These are phyloP conservation scores for Ganoderma leucocontextum DNA, from an alignment of 1,284 basidiomycete genomes.

Conservation along the genomic window DNA sequence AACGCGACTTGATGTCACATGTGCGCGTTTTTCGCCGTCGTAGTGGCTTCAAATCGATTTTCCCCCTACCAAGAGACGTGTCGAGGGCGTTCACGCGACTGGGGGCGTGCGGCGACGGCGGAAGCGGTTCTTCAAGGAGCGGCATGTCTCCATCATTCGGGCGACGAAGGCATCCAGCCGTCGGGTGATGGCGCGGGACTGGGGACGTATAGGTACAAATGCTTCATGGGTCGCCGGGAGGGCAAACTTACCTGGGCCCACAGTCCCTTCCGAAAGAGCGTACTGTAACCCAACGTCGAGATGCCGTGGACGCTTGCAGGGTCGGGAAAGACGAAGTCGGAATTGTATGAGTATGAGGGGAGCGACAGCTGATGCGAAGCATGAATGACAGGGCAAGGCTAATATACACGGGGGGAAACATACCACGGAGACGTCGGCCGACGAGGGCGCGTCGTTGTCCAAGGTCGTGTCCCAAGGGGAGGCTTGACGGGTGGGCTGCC, in stretches of 20 bases:
- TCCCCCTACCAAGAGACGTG: not conserved
- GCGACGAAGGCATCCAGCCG: constrained; percentile 19
- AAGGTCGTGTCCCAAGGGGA: not conserved
- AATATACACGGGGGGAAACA: not conserved
- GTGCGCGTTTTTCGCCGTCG: not conserved
- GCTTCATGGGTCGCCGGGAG: not conserved
- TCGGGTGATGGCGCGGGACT: constrained; percentile 22
- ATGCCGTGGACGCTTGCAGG: constrained; percentile 13
- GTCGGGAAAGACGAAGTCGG: constrained; percentile 22
- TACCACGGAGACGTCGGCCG: constrained; percentile 17
- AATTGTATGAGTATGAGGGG: constrained; percentile 15
- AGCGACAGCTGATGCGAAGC: constrained; percentile 7
- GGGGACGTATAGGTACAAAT: not conserved
- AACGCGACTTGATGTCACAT: not conserved
- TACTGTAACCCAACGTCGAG: constrained; percentile 27
- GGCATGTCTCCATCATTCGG: not conserved
- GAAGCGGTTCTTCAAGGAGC: not conserved
- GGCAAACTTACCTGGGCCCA: constrained; percentile 23
- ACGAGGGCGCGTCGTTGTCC: constrained; percentile 16
- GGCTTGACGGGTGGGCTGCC: not conserved
- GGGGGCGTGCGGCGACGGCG: not conserved
- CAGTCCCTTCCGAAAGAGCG: constrained; percentile 27
- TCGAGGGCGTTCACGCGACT: not conserved
- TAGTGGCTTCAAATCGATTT: not conserved
- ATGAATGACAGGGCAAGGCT: not conserved